Base-by-base conservation (phyloP, 352 stramenopile species). In the Globisporangium recalcitrans region DNA sequence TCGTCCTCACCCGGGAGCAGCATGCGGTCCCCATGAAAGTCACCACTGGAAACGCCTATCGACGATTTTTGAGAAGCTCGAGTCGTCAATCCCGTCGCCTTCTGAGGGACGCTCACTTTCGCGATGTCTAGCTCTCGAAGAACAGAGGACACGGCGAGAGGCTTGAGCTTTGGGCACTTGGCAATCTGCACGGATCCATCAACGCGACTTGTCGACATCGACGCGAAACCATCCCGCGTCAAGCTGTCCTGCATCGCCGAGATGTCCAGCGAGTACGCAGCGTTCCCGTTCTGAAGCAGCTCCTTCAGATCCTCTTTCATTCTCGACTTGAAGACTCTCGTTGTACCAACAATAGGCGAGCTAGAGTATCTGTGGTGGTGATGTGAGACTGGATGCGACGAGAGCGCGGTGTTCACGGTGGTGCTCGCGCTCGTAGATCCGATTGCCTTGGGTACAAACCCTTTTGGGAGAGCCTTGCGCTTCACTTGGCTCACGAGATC, bases 161-260 rank as follows among this genome's bases (percentile, higher is more conserved):
- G 42, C 19, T 84, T 71, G 26, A 92, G 80, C 22, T 74, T 87
- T 16, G 75, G 82, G 29, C 70, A 82, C 48, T 64, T 70, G 22
- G 68, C 60, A 3, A 58, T 73, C 13, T 67, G 21, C 3, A 77
- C 36, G 1, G 52, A 60, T 16, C 55, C 63, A 24, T 78, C 70
- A 3, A 57, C 47, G 9, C 64, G 68, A 64, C 44, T 67, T 32
- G 46, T 62, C 32, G 58, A 61, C 27, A 8, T 46, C 19, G 38
- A 26, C 19, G 38, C 16, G 16, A 62, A 48, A 1, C 22, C 38
- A 40, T 73, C 67, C 52, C 67, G 71, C 24, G 38, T 31, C 24
- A 57, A 44, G 13, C 54, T 65, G 34, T 73, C 67, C 58, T 64
- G 71, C 57, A 60, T 65, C 47, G 65, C 58, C 1, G 67, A 70